Evolutionary conservation across 2,329 filamentous ascomycete species (phyloP).

Genomic region (Fusarium compactum): DNA sequence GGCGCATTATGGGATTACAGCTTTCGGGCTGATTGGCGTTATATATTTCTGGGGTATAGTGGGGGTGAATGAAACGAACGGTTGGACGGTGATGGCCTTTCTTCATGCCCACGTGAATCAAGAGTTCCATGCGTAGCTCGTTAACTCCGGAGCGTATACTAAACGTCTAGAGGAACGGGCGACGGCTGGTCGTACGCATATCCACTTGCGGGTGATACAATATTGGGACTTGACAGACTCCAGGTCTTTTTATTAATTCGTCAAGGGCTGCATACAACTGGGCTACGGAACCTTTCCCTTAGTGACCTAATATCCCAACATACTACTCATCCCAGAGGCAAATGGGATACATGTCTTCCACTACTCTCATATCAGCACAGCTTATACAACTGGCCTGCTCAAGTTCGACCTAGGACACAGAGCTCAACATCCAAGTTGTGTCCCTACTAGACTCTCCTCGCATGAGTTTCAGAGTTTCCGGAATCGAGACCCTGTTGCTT

Average conservation of each 20-base stretch:
- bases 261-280: neutral
- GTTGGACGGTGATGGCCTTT: conserved; percentile 4
- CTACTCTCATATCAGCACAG: neutral
- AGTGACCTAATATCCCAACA: neutral
- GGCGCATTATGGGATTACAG: conserved; percentile 33
- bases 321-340: neutral
- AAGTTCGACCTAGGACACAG: neutral
- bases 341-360: neutral
- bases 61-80: conserved; percentile 25
- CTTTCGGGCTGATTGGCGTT: conserved; percentile 26
- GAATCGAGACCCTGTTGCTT: neutral
- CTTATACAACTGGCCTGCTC: neutral
- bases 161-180: neutral
- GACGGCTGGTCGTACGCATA: neutral
- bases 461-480: neutral
- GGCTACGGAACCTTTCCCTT: neutral
- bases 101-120: neutral
- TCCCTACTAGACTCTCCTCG: neutral
- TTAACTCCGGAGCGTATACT: neutral
- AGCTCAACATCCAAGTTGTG: neutral
- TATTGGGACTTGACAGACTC: neutral
- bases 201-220: neutral
- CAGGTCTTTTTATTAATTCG: neutral
- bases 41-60: conserved; percentile 9
- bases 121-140: neutral